Evolutionary conservation across 768 basidiomycete genomes (phyloP).

Genomic region (Pleurotus sapidus): DNA sequence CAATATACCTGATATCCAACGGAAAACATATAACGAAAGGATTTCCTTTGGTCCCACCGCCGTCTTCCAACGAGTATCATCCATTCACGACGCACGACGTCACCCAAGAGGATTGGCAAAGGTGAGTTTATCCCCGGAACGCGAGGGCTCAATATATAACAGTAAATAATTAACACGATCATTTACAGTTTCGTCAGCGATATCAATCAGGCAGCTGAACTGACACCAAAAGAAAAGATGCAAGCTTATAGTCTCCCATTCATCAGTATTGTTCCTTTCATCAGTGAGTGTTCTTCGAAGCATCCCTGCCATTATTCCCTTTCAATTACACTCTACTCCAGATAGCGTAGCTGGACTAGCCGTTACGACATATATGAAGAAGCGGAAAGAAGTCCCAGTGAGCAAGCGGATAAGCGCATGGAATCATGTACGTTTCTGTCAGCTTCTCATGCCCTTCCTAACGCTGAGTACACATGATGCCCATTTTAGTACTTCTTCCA

Average conservation of each 20-base stretch:
- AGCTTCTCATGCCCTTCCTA: not conserved
- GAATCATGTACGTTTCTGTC: constrained; percentile 41
- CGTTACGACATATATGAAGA: constrained; percentile 23
- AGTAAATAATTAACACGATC: not conserved
- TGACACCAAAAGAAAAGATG: constrained; percentile 30
- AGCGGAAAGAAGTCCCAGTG: constrained; percentile 32
- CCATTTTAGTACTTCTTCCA: constrained; percentile 46
- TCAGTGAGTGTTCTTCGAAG: constrained; percentile 20
- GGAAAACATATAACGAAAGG: constrained; percentile 35
- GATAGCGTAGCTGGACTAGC: constrained; percentile 22
- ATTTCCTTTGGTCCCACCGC: constrained; percentile 42
- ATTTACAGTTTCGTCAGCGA: constrained; percentile 36
- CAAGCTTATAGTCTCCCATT: constrained; percentile 23
- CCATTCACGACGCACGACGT: constrained; percentile 53
- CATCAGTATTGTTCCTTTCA: constrained; percentile 23
- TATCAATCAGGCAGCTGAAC: constrained; percentile 26
- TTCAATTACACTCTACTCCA: not conserved
- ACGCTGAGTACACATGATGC: not conserved
- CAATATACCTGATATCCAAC: constrained; percentile 25
- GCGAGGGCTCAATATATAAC: not conserved
- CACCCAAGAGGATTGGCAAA: constrained; percentile 46
- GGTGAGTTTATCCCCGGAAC: constrained; percentile 19
- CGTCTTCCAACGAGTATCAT: constrained; percentile 34
- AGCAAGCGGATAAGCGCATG: constrained; percentile 42
- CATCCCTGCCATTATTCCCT: no score